Conservation (phyloP, 192 early-diverging fungal species). For the Mortierella alpina region DNA sequence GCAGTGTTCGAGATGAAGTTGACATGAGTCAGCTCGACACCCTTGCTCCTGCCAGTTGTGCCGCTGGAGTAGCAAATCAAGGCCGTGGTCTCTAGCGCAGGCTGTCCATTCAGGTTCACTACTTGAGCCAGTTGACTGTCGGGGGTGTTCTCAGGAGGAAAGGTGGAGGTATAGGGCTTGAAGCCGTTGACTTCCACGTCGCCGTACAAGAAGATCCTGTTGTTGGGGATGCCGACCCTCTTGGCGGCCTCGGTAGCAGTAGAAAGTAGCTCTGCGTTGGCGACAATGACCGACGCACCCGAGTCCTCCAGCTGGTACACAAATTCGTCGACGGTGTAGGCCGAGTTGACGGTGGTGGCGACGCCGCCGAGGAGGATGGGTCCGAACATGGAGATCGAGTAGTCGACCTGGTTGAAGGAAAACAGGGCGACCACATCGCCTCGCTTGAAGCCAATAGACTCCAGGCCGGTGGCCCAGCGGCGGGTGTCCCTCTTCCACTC, state of each 20-base stretch:
- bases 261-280: conserved; percentile 40
- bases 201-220: conserved; percentile 59
- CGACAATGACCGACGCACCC: conserved; percentile 75
- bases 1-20: conserved; percentile 85
- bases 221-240: conserved; percentile 34
- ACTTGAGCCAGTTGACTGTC: conserved; percentile 14
- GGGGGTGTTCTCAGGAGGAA: conserved; percentile 32
- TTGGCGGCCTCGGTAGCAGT: conserved; percentile 52
- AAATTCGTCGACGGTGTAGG: conserved; percentile 81
- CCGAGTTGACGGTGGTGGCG: conserved; percentile 82
- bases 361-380: conserved; percentile 65
- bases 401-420: conserved; percentile 76
- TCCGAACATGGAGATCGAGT: conserved; percentile 35
- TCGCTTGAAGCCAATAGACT: conserved; percentile 64
- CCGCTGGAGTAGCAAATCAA: conserved; percentile 79
- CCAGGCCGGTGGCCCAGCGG: conserved; percentile 59
- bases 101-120: conserved; percentile 37
- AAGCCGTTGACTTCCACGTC: conserved; percentile 50
- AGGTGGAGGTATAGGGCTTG: conserved; percentile 36
- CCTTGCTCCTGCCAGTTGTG: conserved; percentile 80
- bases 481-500: conserved; percentile 50
- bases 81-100: conserved; percentile 48
- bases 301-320: conserved; percentile 78
- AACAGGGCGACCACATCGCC: conserved; percentile 79
- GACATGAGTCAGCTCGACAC: conserved; percentile 81